These are phyloP conservation scores for Corymbia calophylla DNA, from an alignment of 441 rosid genomes.

Conservation along the genomic window DNA sequence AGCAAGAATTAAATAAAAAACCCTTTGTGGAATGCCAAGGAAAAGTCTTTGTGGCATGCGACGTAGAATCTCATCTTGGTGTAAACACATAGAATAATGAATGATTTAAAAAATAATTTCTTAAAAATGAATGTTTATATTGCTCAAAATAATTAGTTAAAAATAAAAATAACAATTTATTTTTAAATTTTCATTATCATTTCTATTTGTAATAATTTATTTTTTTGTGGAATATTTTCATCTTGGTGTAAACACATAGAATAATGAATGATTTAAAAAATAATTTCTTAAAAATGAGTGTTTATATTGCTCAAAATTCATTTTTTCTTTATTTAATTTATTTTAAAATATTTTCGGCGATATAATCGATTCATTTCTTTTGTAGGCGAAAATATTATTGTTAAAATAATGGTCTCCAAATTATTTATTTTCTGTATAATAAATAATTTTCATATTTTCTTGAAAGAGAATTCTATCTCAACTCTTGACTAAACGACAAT, in stretches of 20 bases:
- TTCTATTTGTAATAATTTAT: too few relatives aligned
- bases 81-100: background rate
- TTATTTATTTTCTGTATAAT: background rate
- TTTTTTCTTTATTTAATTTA: too few relatives aligned
- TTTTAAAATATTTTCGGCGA: too few relatives aligned
- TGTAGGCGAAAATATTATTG: too few relatives aligned
- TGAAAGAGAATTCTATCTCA: background rate
- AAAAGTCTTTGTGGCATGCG: background rate
- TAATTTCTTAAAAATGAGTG: rapidly evolving
- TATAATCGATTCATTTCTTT: too few relatives aligned
- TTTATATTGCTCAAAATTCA: rapidly evolving
- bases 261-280: background rate
- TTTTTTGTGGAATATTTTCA: too few relatives aligned
- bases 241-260: background rate
- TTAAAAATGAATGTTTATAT: background rate
- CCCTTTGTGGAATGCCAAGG: background rate
- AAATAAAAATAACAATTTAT: rapidly evolving
- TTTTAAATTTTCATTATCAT: too few relatives aligned
- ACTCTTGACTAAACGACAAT: background rate
- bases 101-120: background rate
- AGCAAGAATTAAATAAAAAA: background rate
- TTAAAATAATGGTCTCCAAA: background rate
- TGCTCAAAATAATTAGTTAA: rapidly evolving
- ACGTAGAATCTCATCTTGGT: background rate
- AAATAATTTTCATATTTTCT: background rate